phyloP scores from a whole-genome alignment of 441 rosid genomes.

The Mallotus repandus region DNA sequence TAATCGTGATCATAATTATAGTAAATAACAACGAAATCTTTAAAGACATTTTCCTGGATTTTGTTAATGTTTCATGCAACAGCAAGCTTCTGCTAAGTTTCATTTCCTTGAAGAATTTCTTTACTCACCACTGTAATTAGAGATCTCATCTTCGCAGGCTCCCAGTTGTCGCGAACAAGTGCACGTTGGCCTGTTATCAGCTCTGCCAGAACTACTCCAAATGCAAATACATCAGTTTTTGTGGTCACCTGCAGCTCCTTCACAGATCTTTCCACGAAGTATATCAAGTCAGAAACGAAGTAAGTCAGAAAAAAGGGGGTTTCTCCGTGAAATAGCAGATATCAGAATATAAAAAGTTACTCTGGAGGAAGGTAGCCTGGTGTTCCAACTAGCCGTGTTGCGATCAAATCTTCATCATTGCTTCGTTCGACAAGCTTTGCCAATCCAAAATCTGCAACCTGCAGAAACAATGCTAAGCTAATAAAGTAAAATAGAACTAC shows the following conservation, averaged over 20 bases:
- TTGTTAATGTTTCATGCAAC: neutral
- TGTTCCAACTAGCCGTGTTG: constrained; percentile 62
- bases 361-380: constrained; percentile 77
- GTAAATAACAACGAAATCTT: neutral
- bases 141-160: constrained; percentile 51
- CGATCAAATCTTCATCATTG: constrained; percentile 51
- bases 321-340: neutral
- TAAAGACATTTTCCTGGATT: neutral
- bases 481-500: neutral
- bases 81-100: neutral
- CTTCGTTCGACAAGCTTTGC: constrained; percentile 61
- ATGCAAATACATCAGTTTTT: constrained; percentile 63
- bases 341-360: constrained; percentile 28
- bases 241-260: constrained; percentile 67
- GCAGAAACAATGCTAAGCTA: neutral
- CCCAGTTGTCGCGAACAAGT: constrained; percentile 45
- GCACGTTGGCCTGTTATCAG: constrained; percentile 66
- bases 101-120: neutral
- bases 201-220: constrained; percentile 67
- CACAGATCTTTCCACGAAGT: constrained; percentile 38
- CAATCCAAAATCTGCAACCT: constrained; percentile 74
- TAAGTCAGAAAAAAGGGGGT: neutral
- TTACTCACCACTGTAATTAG: constrained; percentile 50
- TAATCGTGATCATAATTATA: neutral
- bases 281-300: neutral